These are phyloP conservation scores for Trypethelium eluteriae DNA, from an alignment of 495 filamentous ascomycete genomes.

Conservation along the genomic window DNA sequence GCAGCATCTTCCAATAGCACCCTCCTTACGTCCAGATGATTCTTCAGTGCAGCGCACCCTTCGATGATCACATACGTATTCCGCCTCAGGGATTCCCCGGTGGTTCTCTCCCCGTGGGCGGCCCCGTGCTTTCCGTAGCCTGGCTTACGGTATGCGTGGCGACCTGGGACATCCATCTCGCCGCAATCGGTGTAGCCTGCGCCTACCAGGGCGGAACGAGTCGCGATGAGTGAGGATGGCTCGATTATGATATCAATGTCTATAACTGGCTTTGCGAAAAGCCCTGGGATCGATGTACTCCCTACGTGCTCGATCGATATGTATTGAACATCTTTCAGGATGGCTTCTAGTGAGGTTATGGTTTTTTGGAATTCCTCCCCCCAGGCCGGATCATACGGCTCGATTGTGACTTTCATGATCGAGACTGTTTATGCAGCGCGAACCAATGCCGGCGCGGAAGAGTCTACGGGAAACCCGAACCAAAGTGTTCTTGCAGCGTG, in stretches of 20 bases:
- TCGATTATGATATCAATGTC: conserved; percentile 31
- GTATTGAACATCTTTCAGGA: conserved; percentile 12
- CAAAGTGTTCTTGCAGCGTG: too few species aligned
- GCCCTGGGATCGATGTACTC: conserved; percentile 30
- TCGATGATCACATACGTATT: conserved; percentile 27
- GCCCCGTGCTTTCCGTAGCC: conserved; percentile 4
- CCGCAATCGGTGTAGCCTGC: conserved; percentile 22
- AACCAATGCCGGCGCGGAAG: too few species aligned
- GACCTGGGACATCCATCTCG: conserved; percentile 23
- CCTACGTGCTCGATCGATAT: conserved; percentile 32
- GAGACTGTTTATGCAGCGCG: neutral
- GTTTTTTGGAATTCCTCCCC: conserved; percentile 21
- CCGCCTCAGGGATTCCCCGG: neutral
- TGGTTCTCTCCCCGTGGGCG: neutral
- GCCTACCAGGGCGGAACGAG: conserved; percentile 17
- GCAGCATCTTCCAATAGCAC: conserved; percentile 17
- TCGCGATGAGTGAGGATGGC: conserved; percentile 8
- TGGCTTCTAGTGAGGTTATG: conserved; percentile 14
- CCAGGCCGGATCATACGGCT: conserved; percentile 28
- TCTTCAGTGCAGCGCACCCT: conserved; percentile 18
- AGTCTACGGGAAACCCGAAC: too few species aligned
- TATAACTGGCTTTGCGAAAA: conserved; percentile 31
- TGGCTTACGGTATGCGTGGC: conserved; percentile 20
- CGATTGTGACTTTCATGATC: conserved; percentile 19
- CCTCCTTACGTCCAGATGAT: conserved; percentile 24